Evolutionary conservation across 208 protist species (phyloP), one percentile per base, ranked within the genome.

Genomic region (Blastocrithidia nonstop): DNA sequence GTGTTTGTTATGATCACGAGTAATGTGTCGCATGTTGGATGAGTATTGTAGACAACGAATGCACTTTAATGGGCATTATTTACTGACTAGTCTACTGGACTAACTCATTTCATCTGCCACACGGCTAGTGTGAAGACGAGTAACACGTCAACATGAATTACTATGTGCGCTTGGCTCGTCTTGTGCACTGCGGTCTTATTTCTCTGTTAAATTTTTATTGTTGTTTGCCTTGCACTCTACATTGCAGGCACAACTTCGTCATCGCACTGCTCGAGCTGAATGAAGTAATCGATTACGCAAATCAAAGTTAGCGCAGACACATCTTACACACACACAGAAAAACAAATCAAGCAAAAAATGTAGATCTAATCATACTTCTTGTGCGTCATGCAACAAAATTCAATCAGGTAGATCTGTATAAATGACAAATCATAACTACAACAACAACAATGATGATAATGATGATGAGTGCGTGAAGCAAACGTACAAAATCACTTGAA

Each of bases 131-230:
- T 21, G 5, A 9, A 5, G 22, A 32, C 44, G 15, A 15, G 13
- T 5, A 4, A 20, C 17, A 33, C 20, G 24, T 21, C 40, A 26
- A 22, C 57, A 64, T 33, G 50, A 46, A 13, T 25, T 45, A 9
- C 46, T 56, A n/a, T 32, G 13, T 15, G 35, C 19, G 15, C 49
- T 51, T 17, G 49, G n/a, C 31, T 13, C 28, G 40, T 25, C 57
- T 50, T 17, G 29, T 17, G 21, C 8, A 39, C 43, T 5, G 44
- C 55, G 1, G 50, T 45, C 45, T 6, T 36, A 19, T 15, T 42
- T 50, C 0, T 67, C 77, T 24, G 53, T 78, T 17, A 54, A 50
- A 11, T 53, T 71, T 19, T 86, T 71, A 51, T 24, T 71, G 45
- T 37, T 62, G 28, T 25, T 59, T 25, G 68, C 71, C 21, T 28